A percentile compares a stretch with the other conserved stretches of the same genome.
Conservation (phyloP, 1,139 yeast species). For the Suhomyces terraborum region DNA sequence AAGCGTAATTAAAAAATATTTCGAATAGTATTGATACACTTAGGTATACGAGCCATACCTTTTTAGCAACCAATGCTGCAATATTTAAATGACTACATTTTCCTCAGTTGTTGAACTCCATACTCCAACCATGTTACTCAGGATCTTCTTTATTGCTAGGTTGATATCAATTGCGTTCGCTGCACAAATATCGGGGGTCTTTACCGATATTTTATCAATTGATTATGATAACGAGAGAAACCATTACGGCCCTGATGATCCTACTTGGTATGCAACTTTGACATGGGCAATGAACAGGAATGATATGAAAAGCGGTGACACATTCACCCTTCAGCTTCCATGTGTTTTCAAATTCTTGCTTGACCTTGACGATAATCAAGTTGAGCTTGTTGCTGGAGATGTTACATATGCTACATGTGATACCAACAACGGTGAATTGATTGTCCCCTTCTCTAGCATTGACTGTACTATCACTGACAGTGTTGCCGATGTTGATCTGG, state of each 20-base stretch:
- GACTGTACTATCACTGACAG: conserved; percentile 26
- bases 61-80: no score
- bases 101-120: neutral
- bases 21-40: no score
- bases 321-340: conserved; percentile 33
- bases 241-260: conserved; percentile 14
- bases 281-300: conserved; percentile 29
- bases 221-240: neutral
- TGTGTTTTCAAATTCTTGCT: conserved; percentile 31
- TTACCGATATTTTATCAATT: conserved; percentile 20
- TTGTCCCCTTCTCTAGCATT: conserved; percentile 27
- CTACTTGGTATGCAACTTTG: conserved; percentile 30
- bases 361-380: conserved; percentile 19
- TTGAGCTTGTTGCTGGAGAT: conserved; percentile 23
- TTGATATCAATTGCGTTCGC: conserved; percentile 1
- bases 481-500: conserved; percentile 18
- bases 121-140: neutral
- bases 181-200: conserved; percentile 21
- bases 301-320: conserved; percentile 29
- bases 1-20: no score
- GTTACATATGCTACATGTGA: conserved; percentile 31
- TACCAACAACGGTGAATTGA: conserved; percentile 25
- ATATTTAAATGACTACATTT: neutral
- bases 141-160: neutral
- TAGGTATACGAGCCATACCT: no score